Base-by-base conservation (phyloP, 2,329 filamentous ascomycete genomes). In the Fusarium chlamydosporum region DNA sequence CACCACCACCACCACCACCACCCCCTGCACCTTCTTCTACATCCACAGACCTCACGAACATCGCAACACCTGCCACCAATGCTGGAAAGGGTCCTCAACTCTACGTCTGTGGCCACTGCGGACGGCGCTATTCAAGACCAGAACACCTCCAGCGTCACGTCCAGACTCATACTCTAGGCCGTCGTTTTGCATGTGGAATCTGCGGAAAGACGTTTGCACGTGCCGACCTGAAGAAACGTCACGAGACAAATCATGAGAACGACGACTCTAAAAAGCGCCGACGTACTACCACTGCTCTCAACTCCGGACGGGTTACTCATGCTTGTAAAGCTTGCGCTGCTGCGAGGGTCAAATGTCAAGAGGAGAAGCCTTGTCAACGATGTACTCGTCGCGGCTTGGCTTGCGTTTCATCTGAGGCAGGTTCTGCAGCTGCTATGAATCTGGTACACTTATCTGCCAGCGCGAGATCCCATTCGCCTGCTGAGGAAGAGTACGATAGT, bases 271-370 rank as follows among this genome's bases (percentile, higher is more conserved):
- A 84, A 68, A 85, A 82, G 69, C 78, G 83, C 34, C 80, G 84
- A 35, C 80, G 83, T 13, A 81, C 81, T 51, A 79, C 80, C 42
- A 75, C 82, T 2, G 82, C 82, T 1, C 81, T 82, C 4, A 81
- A 79, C 16, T 78, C 82, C 3, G 81, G 82, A 20, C 83, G 85
- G 13, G 85, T 87, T 12, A 83, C 82, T 11, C 84, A 86, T 66
- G 85, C 85, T 15, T 87, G 85, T 66, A 80, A 81, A 26, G 77
- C 82, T 11, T 87, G 85, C 65, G 84, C 85, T 5, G 74, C 80
- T 18, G 84, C 85, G 12, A 79, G 85, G 20, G 83, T 87, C 43
- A 87, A 86, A 68, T 87, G 85, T 63, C 84, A 86, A 63, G 85
- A 87, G 58, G 72, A 78, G 23, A 87, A 87, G 74, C 85, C 85